A percentile compares a stretch with the other conserved stretches of the same genome.
Evolutionary conservation across 169 alveolate genomes (phyloP).

Genomic region (Cryptosporidium ubiquitum): DNA sequence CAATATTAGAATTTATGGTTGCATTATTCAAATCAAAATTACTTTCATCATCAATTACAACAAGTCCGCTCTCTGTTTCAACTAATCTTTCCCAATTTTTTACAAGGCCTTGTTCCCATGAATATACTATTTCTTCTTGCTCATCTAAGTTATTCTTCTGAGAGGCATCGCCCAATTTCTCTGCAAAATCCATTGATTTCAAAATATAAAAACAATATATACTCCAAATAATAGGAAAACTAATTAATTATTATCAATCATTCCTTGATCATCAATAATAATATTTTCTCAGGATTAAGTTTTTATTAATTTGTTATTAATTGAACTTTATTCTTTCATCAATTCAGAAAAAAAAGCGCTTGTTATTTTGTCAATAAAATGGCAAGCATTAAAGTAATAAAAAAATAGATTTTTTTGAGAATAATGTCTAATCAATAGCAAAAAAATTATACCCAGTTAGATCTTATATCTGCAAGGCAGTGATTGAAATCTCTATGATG

Average conservation of each 20-base stretch:
- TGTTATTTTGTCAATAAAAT: not conserved
- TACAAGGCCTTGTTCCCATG: constrained; percentile 70
- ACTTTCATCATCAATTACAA: constrained; percentile 11
- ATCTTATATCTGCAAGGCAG: not conserved
- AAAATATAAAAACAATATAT: not conserved
- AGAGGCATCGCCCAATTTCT: constrained; percentile 31
- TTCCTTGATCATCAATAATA: not conserved
- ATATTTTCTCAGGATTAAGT: not conserved
- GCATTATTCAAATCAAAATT: not conserved
- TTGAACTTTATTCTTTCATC: not conserved
- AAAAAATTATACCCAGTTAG: not conserved
- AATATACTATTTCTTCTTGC: constrained; percentile 24
- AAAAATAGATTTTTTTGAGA: not conserved
- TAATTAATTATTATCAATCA: not conserved
- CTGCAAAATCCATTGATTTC: constrained; percentile 57
- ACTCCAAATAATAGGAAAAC: not conserved
- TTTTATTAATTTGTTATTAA: not conserved
- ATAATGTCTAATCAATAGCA: not conserved
- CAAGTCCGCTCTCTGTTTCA: constrained; percentile 58
- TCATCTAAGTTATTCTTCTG: not conserved
- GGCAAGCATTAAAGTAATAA: not conserved
- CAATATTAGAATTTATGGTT: not conserved
- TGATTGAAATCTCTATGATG: constrained; percentile 80
- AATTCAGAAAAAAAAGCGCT: not conserved
- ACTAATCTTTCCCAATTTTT: constrained; percentile 65